Evolutionary conservation across 108 stramenopile genomes (phyloP), one percentile per base, ranked within the genome.

Genomic region (Conticribra weissflogii): DNA sequence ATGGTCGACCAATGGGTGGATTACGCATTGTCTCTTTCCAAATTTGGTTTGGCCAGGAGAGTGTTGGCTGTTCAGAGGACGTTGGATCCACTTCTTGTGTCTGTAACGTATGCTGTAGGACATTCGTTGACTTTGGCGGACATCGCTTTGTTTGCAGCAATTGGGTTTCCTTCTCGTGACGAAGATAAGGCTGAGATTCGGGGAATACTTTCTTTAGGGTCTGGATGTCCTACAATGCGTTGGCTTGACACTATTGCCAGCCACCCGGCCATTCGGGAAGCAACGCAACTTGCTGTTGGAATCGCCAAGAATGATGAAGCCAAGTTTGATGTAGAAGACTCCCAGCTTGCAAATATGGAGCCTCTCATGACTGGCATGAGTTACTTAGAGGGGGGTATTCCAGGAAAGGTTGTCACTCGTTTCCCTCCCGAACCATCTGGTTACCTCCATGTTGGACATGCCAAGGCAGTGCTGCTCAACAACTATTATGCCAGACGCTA

Each of bases 371-470:
- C 73, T 14, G 93, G 93, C 15, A 92, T 92, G 93, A 87, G 72
- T 60, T 57, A 81, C 21, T 78, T 93, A 64, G 92, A 93, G 75
- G 96, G 96, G 45, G 98, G 96, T 57, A 82, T 85, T 47, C 90
- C 94, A 5, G 98, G 98, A 59, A 84, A 82, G 54, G 94, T 95
- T 23, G 88, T 90, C 17, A 96, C 95, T 2, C 87, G 99, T 1
- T 99, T 99, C 71, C 99, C 99, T 3, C 99, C 99, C 27, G 99
- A 99, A 83, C 99, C 99, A 1, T 91, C 90, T 41, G 99, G 99
- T 2, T 99, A 98, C 69, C 83, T 99, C 58, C 99, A 99, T 88
- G 95, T 99, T 52, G 99, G 99, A 1, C 99, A 99, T 76, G 97
- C 98, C 59, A 99, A 99, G 86, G 97, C 97, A 15, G 96, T 97